Percentiles rank a stretch among this genome's conserved stretches.
Conservation (phyloP, 148 eudicot genomes). For the Nepenthes mirabilis region DNA sequence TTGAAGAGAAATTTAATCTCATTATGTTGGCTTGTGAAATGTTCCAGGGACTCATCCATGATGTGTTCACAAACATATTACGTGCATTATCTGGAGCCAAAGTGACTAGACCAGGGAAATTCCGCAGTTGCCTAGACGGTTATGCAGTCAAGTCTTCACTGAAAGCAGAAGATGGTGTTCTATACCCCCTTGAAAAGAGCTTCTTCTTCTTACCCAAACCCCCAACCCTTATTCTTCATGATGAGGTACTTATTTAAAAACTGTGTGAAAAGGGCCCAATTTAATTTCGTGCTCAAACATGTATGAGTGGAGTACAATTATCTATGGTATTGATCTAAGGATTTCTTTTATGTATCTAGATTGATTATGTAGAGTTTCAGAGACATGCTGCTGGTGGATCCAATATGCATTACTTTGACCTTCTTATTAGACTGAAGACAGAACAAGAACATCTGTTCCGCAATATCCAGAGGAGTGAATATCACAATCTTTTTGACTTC, state of each 20-base stretch:
- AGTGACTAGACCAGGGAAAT: constrained; percentile 91
- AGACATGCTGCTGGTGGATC: constrained; percentile 96
- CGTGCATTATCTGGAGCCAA: constrained; percentile 91
- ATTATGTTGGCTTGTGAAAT: neutral
- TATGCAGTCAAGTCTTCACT: constrained; percentile 93
- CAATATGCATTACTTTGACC: constrained; percentile 96
- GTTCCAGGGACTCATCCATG: constrained; percentile 84
- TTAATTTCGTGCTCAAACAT: neutral
- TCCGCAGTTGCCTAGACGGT: constrained; percentile 89
- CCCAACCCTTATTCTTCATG: constrained; percentile 93
- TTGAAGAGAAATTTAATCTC: neutral
- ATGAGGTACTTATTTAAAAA: constrained; percentile 48
- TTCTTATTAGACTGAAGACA: constrained; percentile 68
- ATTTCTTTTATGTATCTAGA: constrained; percentile 21
- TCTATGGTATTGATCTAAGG: neutral
- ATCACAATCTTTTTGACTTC: constrained; percentile 66
- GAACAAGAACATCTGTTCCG: constrained; percentile 96
- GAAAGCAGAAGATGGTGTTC: constrained; percentile 95
- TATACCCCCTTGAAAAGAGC: constrained; percentile 96
- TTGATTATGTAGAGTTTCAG: constrained; percentile 92
- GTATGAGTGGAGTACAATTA: neutral
- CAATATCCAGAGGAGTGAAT: constrained; percentile 95
- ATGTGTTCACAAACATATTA: constrained; percentile 70
- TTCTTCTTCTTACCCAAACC: constrained; percentile 98
- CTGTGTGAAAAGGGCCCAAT: neutral